Evolutionary conservation across 192 early-diverging fungal species (phyloP).

Genomic region (Backusella westeae): DNA sequence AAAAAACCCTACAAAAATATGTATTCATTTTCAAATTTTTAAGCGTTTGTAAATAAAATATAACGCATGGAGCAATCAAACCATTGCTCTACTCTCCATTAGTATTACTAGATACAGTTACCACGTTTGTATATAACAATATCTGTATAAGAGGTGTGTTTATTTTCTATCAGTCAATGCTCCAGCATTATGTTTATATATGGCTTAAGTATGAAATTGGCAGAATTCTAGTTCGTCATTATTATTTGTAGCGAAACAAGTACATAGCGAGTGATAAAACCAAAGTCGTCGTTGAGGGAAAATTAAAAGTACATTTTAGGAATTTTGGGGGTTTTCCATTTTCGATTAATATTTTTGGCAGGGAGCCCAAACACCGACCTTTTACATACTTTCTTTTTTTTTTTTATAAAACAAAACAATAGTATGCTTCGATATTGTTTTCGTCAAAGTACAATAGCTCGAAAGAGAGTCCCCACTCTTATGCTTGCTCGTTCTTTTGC

Average conservation of each 20-base stretch:
- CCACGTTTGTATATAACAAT: too few species aligned
- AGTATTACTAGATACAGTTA: too few species aligned
- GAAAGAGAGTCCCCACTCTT: not conserved
- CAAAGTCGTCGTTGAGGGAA: too few species aligned
- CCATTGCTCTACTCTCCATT: too few species aligned
- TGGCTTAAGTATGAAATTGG: too few species aligned
- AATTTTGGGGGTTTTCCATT: not conserved
- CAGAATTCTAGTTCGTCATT: too few species aligned
- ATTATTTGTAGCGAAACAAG: too few species aligned
- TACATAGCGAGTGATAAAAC: too few species aligned
- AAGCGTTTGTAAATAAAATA: not conserved
- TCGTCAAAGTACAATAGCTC: not conserved
- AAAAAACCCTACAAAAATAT: not conserved
- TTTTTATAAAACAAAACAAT: not conserved
- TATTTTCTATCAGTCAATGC: too few species aligned
- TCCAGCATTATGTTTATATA: too few species aligned
- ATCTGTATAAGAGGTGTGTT: too few species aligned
- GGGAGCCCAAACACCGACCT: conserved; percentile 5
- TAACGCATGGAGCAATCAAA: not conserved
- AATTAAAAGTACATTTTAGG: too few species aligned
- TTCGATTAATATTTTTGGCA: conserved; percentile 3
- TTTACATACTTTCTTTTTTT: not conserved
- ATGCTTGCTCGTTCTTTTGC: not conserved
- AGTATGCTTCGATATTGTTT: not conserved
- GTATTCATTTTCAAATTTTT: not conserved